Evolutionary conservation across 2,329 filamentous ascomycete genomes (phyloP), one percentile per base, ranked within the genome.

Genomic region (Xylaria sp.): DNA sequence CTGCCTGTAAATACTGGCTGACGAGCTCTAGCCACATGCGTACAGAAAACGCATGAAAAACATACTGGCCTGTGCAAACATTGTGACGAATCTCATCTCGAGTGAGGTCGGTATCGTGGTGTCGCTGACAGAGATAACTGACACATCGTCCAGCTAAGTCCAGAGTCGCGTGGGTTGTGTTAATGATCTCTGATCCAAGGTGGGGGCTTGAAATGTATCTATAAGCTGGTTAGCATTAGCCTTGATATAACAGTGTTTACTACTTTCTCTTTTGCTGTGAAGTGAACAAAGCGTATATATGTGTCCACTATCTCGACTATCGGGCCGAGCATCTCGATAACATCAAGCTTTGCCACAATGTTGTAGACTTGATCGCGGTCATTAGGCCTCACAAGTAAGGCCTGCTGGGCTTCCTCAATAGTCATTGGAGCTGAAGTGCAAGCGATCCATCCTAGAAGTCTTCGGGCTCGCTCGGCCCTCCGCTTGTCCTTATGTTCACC

Each of bases 231-330:
- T 12, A 25, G 4, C 23, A 7, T 46, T 6, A 46, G 15, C 2
- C 14, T 3, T 28, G 2, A 14, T 28, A 46, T 28, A 3, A 46
- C 14, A 17, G 12, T 4, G 7, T 15, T 25, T 19, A 8, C 23
- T 53, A 58, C 65, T 47, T 54, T 70, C 71, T 75, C 68, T 52
- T 75, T 71, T 15, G 69, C 74, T 2, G 73, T 76, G 60, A 75
- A 76, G 54, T 76, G 74, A 3, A 75, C 72, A 54, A 76, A 73
- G 3, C 74, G 73, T 11, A 73, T 60, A 21, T 66, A 59, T 3
- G 65, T 69, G 63, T 75, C 69, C 1, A 69, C 62, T 19, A 72
- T 40, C 59, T 76, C 74, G 3, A 76, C 58, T 23, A 76, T 67
- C 1, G 74, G 72, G 3, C 74, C 74, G 54, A 73, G 75, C 7